Base-by-base conservation (phyloP, 139 green algal genomes). In the Chlorella sorokiniana region DNA sequence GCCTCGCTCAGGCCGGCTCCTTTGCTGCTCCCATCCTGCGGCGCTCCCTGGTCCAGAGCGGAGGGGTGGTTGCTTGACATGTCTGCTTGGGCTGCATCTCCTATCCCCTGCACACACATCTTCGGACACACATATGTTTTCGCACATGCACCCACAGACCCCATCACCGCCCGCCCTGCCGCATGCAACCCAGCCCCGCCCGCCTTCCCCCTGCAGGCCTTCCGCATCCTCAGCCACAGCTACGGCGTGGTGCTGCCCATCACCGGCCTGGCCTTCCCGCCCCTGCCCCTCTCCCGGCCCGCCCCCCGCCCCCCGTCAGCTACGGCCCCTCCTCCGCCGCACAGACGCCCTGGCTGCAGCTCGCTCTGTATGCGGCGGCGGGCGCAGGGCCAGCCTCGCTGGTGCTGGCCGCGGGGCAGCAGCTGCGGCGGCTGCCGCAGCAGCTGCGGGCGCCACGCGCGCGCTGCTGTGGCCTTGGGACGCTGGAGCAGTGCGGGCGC, bases 191-290 rank as follows among this genome's bases (percentile, higher is more conserved):
- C n/a, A n/a, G n/a, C n/a, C n/a, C n/a, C n/a, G n/a, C n/a, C n/a
- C n/a, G n/a, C n/a, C n/a, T n/a, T n/a, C n/a, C 8, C 35, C 8
- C 37, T 10, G 65, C 65, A 72, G 65, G 86, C 90, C 8, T 78
- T 72, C 48, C 85, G 90, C 29, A 92, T 97, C 73, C 88, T 97
- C 56, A 68, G 69, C 44, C 86, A 93, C 81, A 89, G 91, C 64
- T 97, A 97, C 87, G 87, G 81, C 35, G 87, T 86, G 9, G 83
- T 97, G 2, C 54, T 97, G 38, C 90, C 93, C 48, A 92, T 96
- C 64, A 86, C 89, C 22, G 89, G 89, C 2, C 82, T 97, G 77
- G 90, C 91, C 7, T 88, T 88, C 59, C 91, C 92, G 0, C 85
- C 88, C 6, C 88, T 97, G 74, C 93, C 92, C 2, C 84, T 95